A percentile compares a stretch with the other conserved stretches of the same genome.
phyloP scores from a whole-genome alignment of 2,329 filamentous ascomycete species.

The Curvularia hawaiiensis region DNA sequence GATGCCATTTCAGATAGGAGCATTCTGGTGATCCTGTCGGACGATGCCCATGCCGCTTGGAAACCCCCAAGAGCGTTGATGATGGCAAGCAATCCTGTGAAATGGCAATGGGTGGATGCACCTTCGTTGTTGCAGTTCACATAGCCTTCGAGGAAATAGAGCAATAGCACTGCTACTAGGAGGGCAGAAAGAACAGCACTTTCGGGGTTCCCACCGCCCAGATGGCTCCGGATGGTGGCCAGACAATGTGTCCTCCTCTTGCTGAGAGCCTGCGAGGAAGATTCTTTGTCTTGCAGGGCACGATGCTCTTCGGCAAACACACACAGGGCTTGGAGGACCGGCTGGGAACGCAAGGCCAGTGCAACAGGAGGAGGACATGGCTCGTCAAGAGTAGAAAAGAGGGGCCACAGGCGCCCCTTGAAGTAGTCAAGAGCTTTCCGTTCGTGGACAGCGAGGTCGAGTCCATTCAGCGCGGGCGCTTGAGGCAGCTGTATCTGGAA shows the following conservation, averaged over 20 bases:
- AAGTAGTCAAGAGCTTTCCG: slow-evolving; percentile 23
- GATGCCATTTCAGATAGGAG: slow-evolving; percentile 23
- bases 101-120: slow-evolving; percentile 21
- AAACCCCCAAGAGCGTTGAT: slow-evolving; percentile 74
- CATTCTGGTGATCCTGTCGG: slow-evolving; percentile 17
- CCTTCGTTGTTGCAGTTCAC: slow-evolving; percentile 17
- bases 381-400: slow-evolving; percentile 16
- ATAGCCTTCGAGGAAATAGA: slow-evolving; percentile 24
- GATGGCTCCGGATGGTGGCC: slow-evolving; percentile 14
- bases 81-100: slow-evolving; percentile 65
- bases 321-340: slow-evolving; percentile 19
- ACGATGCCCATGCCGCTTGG: slow-evolving; percentile 8
- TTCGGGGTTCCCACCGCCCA: slow-evolving; percentile 10
- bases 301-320: slow-evolving; percentile 21
- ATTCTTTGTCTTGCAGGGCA: slow-evolving; percentile 14
- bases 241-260: slow-evolving; percentile 15
- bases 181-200: slow-evolving; percentile 14
- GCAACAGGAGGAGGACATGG: slow-evolving; percentile 17
- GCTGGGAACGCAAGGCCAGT: slow-evolving; percentile 18
- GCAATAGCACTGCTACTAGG: slow-evolving; percentile 19
- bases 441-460: slow-evolving; percentile 15
- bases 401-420: slow-evolving; percentile 19
- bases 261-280: slow-evolving; percentile 9
- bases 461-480: slow-evolving; percentile 4
- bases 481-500: slow-evolving; percentile 3